Percentiles rank a stretch among this genome's conserved stretches.
Conservation (phyloP, 2,329 filamentous ascomycete species). For the Fusarium sp. region DNA sequence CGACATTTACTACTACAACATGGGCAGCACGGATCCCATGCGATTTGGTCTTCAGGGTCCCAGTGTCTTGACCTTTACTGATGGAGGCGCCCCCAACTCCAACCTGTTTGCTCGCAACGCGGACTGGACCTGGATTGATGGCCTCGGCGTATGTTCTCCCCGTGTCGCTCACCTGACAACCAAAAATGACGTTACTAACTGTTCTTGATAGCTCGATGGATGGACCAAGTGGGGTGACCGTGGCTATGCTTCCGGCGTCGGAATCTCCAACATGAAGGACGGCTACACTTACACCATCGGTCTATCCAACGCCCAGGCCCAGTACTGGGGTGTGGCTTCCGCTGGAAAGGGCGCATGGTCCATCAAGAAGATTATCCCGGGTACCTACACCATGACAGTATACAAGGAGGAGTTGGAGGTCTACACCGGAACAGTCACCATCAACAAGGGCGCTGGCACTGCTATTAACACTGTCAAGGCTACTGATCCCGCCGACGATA, state of each 20-base stretch:
- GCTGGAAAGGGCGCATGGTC: constrained; percentile 42
- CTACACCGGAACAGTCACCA: constrained; percentile 38
- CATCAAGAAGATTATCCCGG: constrained; percentile 45
- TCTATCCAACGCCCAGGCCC: constrained; percentile 47
- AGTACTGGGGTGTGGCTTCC: constrained; percentile 49
- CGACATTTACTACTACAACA: constrained; percentile 56
- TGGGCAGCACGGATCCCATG: constrained; percentile 55
- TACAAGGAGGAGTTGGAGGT: constrained; percentile 50
- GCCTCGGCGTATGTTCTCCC: constrained; percentile 38
- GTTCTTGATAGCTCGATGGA: no score
- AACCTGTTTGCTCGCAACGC: constrained; percentile 50
- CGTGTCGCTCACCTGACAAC: background rate
- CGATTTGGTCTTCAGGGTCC: constrained; percentile 55
- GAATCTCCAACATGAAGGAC: constrained; percentile 50
- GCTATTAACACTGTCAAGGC: constrained; percentile 45
- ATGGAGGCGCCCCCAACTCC: constrained; percentile 48
- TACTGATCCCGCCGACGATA: constrained; percentile 46
- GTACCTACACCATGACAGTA: constrained; percentile 47
- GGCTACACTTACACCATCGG: constrained; percentile 52
- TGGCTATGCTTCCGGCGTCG: constrained; percentile 44
- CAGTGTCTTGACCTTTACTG: constrained; percentile 52
- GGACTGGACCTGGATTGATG: constrained; percentile 49
- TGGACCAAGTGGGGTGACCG: constrained; percentile 46
- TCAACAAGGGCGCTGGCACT: constrained; percentile 43
- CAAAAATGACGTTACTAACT: no score